phyloP scores from a whole-genome alignment of 805 yeast species.

The Barnettozyma sucrosica region DNA sequence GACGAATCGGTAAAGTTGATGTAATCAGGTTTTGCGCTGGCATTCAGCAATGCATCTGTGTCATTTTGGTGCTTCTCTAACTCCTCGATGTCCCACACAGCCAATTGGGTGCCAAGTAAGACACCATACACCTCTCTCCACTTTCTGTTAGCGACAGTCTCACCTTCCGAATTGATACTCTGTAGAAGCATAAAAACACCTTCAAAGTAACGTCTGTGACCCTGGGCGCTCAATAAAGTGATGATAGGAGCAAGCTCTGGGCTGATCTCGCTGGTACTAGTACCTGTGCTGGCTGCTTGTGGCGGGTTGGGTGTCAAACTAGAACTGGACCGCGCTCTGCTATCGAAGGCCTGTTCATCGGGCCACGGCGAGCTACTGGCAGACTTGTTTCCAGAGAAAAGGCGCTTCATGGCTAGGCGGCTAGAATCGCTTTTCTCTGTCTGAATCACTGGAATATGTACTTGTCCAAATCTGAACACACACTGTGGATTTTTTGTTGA shows the following conservation, averaged over 20 bases:
- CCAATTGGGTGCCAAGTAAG: conserved; percentile 83
- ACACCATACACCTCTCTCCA: conserved; percentile 96
- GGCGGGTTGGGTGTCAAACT: background rate
- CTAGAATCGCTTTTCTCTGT: background rate
- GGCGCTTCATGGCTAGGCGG: conserved; percentile 1
- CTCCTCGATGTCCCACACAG: conserved; percentile 82
- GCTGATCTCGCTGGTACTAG: conserved; percentile 12
- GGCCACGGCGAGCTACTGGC: conserved; percentile 4
- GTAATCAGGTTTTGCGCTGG: conserved; percentile 75
- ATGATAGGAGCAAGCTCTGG: conserved; percentile 59
- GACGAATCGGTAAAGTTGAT: conserved; percentile 88
- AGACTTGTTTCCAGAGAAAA: conserved; percentile 8
- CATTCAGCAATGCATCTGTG: conserved; percentile 43
- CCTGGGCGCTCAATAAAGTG: conserved; percentile 65
- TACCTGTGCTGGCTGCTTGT: background rate
- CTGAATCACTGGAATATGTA: too few species aligned
- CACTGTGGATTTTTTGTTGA: background rate
- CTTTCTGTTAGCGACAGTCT: conserved; percentile 64
- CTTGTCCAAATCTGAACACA: too few species aligned
- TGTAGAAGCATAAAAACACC: conserved; percentile 71
- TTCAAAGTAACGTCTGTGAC: conserved; percentile 68
- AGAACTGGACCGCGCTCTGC: conserved; percentile 2
- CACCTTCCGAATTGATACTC: conserved; percentile 78
- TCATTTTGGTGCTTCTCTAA: conserved; percentile 45
- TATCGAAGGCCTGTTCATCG: conserved; percentile 1